Evolutionary conservation across 148 eudicot species (phyloP), one percentile per base, ranked within the genome.

Genomic region (Rhododendron kiyosumense): DNA sequence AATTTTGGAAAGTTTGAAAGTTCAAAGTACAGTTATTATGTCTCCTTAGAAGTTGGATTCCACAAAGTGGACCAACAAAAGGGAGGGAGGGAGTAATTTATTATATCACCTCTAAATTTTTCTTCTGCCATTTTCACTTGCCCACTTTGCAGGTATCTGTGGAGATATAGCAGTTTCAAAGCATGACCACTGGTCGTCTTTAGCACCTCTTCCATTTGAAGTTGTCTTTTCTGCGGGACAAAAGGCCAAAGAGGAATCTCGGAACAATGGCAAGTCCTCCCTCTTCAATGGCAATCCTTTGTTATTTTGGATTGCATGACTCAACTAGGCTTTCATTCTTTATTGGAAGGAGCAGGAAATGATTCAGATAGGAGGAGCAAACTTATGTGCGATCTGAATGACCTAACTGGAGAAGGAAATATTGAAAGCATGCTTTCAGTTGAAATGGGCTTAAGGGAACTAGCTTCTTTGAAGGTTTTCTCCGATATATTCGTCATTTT

Each of bases 341-440:
- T 79, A 34, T 80, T 75, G 86, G 76, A 46, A 86, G 43, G 83
- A 88, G 83, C 94, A 95, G 96, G 89, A 75, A 91, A 87, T 84
- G 88, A 87, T 91, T 87, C 92, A 75, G 94, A 91, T 88, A 91
- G 90, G 86, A 88, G 88, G 88, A 91, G 84, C 89, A 93, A 92
- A 85, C 89, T 88, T 88, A 91, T 63, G 61, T 92, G 95, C 69
- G 98, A 93, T 91, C 89, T 92, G 36, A 92, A 90, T 90, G 96
- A 97, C 89, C 89, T 93, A 85, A 88, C 93, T 45, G 98, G 94
- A 85, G 99, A 97, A 85, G 98, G 98, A 87, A 97, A 93, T 90
- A 93, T 97, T 86, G 99, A 97, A 90, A 97, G 90, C 80, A 95
- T 97, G 99, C 99, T 97, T 85, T 94, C 99, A 38, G 98, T 97